Evolutionary conservation across 768 basidiomycete species (phyloP), one percentile per base, ranked within the genome.

Genomic region (Tricholoma sp.): DNA sequence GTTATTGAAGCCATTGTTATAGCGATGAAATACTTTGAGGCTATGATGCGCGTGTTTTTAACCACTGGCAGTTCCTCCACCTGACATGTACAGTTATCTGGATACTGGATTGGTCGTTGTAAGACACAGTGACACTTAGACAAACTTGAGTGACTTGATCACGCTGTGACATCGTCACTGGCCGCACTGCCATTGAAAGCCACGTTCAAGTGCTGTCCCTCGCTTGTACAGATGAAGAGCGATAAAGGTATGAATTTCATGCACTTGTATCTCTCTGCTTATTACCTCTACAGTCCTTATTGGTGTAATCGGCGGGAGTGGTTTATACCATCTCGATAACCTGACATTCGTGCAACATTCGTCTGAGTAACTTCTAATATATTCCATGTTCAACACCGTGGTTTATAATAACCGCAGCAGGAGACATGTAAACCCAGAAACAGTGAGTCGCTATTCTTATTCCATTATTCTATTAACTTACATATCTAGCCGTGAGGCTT

Each of bases 321-420:
- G 95, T 5, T 72, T 98, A 28, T 98, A 98, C 75, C 86, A 95
- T 68, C 80, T 98, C 37, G 90, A 95, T 70, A 94, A 96, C 70
- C 75, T 98, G 55, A 91, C 88, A 10, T 80, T 89, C n/a, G n/a
- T n/a, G n/a, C n/a, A n/a, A n/a, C n/a, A n/a, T n/a, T n/a, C 59
- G 77, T 95, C 94, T 94, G 68, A 72, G 91, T 78, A 9, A 15
- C 34, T 45, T n/a, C 37, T 28, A 29, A 48, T n/a, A n/a, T n/a
- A n/a, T n/a, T 11, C 24, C 18, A 9, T 44, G 8, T 42, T 45
- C 13, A 17, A 39, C 34, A 4, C 33, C 31, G 11, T 28, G 36
- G 28, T 28, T 41, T 5, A 50, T 17, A 55, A n/a, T 44, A 51
- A n/a, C 42, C 7, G 52, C 45, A 1, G 15, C 62, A 94, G 92